A percentile compares a stretch with the other conserved stretches of the same genome.
Evolutionary conservation across 2,329 filamentous ascomycete species (phyloP).

Genomic region (Emmonsia crescens): DNA sequence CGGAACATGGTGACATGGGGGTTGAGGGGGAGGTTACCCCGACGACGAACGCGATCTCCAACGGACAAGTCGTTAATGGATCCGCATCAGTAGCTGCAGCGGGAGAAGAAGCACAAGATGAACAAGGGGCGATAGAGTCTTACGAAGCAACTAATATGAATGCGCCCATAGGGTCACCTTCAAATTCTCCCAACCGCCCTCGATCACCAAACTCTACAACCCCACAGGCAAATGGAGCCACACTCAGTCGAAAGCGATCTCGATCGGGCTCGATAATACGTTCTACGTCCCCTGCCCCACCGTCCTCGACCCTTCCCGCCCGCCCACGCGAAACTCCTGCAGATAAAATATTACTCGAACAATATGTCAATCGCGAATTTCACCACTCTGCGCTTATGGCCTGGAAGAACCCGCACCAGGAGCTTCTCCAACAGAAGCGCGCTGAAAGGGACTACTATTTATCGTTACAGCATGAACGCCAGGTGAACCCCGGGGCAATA

Average conservation of each 20-base stretch:
- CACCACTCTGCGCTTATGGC: constrained; percentile 45
- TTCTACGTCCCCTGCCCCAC: constrained; percentile 23
- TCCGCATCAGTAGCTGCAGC: constrained; percentile 30
- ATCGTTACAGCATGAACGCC: constrained; percentile 48
- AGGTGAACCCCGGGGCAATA: constrained; percentile 46
- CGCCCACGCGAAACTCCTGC: constrained; percentile 33
- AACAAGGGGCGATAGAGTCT: not conserved
- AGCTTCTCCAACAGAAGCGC: constrained; percentile 52
- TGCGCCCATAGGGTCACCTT: constrained; percentile 18
- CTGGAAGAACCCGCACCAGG: constrained; percentile 43
- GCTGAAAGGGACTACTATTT: constrained; percentile 62
- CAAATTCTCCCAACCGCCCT: constrained; percentile 22
- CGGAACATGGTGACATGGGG: not conserved
- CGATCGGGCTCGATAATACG: constrained; percentile 47
- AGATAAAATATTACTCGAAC: constrained; percentile 46
- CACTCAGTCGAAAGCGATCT: constrained; percentile 47
- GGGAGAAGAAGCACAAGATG: constrained; percentile 35
- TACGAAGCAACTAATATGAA: not conserved
- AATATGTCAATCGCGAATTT: constrained; percentile 56
- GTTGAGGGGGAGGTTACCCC: not conserved
- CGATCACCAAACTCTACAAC: constrained; percentile 18
- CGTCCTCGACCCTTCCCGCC: constrained; percentile 20
- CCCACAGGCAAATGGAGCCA: constrained; percentile 39
- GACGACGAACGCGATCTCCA: not conserved
- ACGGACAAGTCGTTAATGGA: constrained; percentile 1